Percentiles rank a stretch among this genome's conserved stretches.
Conservation (phyloP, 306 rosid genomes). For the Ceratonia siliqua region DNA sequence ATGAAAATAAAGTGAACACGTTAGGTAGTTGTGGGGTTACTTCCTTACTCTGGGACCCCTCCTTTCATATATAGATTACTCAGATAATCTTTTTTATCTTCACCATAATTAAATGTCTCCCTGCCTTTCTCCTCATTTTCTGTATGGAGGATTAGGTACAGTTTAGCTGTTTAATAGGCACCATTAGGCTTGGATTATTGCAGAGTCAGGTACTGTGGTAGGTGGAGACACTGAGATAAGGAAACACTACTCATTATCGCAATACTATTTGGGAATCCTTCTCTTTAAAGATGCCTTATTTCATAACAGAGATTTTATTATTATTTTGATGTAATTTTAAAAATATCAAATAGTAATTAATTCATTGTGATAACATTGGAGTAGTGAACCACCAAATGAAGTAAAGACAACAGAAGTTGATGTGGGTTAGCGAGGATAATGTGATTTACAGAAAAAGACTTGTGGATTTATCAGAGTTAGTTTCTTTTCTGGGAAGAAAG, state of each 20-base stretch:
- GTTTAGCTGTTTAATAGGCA: conserved; percentile 31
- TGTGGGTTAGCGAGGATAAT: background rate
- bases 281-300: background rate
- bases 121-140: conserved; percentile 17
- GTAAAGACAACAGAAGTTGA: too few relatives aligned
- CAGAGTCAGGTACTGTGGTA: background rate
- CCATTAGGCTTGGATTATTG: background rate
- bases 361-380: too few relatives aligned
- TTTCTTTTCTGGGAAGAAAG: background rate
- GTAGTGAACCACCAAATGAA: too few relatives aligned
- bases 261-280: background rate
- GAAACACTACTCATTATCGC: background rate
- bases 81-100: conserved; percentile 45
- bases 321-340: too few relatives aligned
- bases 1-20: conserved; percentile 33
- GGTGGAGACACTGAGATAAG: background rate
- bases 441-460: conserved; percentile 2
- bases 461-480: background rate
- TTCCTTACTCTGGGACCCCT: conserved; percentile 32
- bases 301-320: too few relatives aligned
- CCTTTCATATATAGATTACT: conserved; percentile 28
- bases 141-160: conserved; percentile 28
- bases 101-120: conserved; percentile 24
- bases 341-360: too few relatives aligned
- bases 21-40: conserved; percentile 45